These are phyloP conservation scores for Piloderma croceum DNA, from an alignment of 768 basidiomycete genomes.

Conservation along the genomic window DNA sequence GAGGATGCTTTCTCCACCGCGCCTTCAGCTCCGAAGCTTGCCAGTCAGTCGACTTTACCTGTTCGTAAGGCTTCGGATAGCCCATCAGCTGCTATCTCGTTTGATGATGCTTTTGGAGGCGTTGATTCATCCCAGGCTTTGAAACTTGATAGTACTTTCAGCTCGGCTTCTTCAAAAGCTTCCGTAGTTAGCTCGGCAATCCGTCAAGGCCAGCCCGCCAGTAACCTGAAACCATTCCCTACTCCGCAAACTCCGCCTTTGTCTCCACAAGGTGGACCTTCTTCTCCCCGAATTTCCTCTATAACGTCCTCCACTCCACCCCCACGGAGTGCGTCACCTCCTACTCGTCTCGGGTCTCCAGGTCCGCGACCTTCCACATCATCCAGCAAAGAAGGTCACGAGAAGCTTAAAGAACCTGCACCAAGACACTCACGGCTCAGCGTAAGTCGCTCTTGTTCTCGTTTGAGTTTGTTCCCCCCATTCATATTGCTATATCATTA, in stretches of 20 bases:
- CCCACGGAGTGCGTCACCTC: constrained; percentile 39
- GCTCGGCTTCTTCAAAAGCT: constrained; percentile 29
- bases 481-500: constrained; percentile 22
- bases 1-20: constrained; percentile 44
- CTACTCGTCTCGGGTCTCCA: constrained; percentile 48
- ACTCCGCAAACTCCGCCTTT: constrained; percentile 35
- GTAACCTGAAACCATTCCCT: constrained; percentile 31
- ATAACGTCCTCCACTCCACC: constrained; percentile 37
- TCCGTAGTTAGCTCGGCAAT: constrained; percentile 17
- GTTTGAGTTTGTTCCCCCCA: constrained; percentile 3
- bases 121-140: constrained; percentile 33
- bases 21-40: neutral
- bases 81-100: constrained; percentile 27
- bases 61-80: constrained; percentile 10
- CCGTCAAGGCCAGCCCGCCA: constrained; percentile 26
- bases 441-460: constrained; percentile 40
- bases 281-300: constrained; percentile 25
- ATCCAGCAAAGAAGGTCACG: constrained; percentile 47
- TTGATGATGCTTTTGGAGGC: constrained; percentile 55
- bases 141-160: constrained; percentile 36
- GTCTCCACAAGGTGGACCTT: constrained; percentile 32
- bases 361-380: constrained; percentile 55
- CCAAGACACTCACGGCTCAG: constrained; percentile 69
- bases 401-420: constrained; percentile 51
- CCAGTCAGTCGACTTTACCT: constrained; percentile 10